Base-by-base conservation (phyloP, 345 rosid genomes). In the Jatropha curcas region DNA sequence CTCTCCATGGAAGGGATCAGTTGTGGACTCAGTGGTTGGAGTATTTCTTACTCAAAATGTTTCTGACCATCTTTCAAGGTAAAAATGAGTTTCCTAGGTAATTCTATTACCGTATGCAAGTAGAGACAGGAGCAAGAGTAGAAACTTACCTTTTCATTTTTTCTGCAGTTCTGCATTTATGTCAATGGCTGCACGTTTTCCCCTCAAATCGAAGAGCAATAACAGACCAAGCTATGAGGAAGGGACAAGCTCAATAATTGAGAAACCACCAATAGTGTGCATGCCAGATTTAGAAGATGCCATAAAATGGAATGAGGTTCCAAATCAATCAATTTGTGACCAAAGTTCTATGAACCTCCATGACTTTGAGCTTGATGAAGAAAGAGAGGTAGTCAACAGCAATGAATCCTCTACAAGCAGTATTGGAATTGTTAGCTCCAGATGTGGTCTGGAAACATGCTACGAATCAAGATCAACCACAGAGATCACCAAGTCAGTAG, bases 261-360 rank as follows among this genome's bases (percentile, higher is more conserved):
- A 79, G 27, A 79, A 86, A 57, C 88, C 82, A 59, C 88, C 83
- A 62, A 84, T 76, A 13, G 78, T 79, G 9, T 81, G 79, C 70
- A 61, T 77, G 31, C 74, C 76, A 76, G 92, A 87, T 76, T 73
- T 87, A 2, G 90, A 89, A 62, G 87, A 88, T 20, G 73, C 82
- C 28, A 71, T 79, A 63, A 76, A 81, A 78, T 78, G 76, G 82
- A 82, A 68, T 14, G 79, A 84, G 70, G 72, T 51, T 70, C 73
- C 84, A 53, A 71, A 61, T 70, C 86, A 77, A 58, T 80, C 79
- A 30, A 67, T 69, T 73, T 81, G 82, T 61, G 83, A 82, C 76
- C 88, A 79, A 65, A 77, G 71, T 74, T 87, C 86, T 20, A 80
- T 87, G 72, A 82, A 82, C 13, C 22, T 84, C 31, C 83, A 73